phyloP scores from a whole-genome alignment of 129 eudicot species.

The Centaurea solstitialis region DNA sequence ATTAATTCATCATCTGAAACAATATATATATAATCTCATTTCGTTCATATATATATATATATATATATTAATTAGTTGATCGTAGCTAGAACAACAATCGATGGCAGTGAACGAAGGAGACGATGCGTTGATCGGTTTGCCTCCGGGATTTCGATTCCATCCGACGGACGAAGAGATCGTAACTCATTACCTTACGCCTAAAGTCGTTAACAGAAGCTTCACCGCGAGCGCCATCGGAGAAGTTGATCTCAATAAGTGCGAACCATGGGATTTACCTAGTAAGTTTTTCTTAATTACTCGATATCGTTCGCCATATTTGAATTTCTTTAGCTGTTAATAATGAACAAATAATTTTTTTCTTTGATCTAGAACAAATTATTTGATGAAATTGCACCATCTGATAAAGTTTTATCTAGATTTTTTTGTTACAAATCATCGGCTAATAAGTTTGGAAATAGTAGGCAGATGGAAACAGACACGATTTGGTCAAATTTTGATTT shows the following conservation, averaged over 20 bases:
- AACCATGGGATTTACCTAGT: constrained; percentile 91
- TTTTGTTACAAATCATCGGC: background rate
- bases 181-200: constrained; percentile 59
- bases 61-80: background rate
- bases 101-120: constrained; percentile 36
- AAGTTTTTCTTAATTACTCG: constrained; percentile 14
- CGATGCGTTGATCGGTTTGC: constrained; percentile 41
- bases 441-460: background rate
- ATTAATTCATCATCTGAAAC: no score
- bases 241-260: constrained; percentile 76
- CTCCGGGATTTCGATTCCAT: constrained; percentile 82
- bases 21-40: no score
- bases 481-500: background rate
- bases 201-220: constrained; percentile 44
- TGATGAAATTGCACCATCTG: background rate
- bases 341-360: background rate
- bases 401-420: background rate
- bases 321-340: background rate
- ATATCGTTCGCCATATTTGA: background rate
- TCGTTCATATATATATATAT: no score
- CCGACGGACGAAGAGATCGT: constrained; percentile 82
- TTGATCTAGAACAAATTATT: background rate
- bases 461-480: background rate
- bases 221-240: constrained; percentile 60
- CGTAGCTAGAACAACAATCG: constrained; percentile 25